phyloP scores from a whole-genome alignment of 805 yeast genomes.

The Kregervanrija delftensis region DNA sequence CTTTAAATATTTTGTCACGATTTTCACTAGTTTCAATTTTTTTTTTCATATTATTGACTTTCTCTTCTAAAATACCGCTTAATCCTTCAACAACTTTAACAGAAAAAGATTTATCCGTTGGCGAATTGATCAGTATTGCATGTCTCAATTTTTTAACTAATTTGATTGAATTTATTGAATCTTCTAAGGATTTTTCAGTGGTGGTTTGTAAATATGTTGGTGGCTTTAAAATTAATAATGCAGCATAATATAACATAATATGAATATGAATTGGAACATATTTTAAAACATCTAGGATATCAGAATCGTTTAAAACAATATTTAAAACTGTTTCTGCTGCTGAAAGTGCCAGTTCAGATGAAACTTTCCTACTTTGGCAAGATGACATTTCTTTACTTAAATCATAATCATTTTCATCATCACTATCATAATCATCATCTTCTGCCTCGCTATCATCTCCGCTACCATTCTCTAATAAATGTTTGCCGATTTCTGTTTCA shows the following conservation, averaged over 20 bases:
- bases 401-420: slow-evolving; percentile 8
- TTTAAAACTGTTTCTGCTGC: slow-evolving; percentile 61
- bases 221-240: slow-evolving; percentile 46
- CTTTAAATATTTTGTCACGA: slow-evolving; percentile 7
- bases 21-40: slow-evolving; percentile 9
- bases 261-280: slow-evolving; percentile 71
- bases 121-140: slow-evolving; percentile 37
- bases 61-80: slow-evolving; percentile 22
- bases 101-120: slow-evolving; percentile 49
- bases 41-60: slow-evolving; percentile 18
- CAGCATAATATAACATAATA: slow-evolving; percentile 64
- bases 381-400: slow-evolving; percentile 19
- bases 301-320: slow-evolving; percentile 51
- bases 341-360: slow-evolving; percentile 44
- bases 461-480: slow-evolving; percentile 22
- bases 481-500: slow-evolving; percentile 9
- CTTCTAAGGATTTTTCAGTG: slow-evolving; percentile 17
- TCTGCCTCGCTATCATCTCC: slow-evolving; percentile 26
- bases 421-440: slow-evolving; percentile 14
- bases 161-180: slow-evolving; percentile 32
- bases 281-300: slow-evolving; percentile 46
- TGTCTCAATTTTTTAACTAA: slow-evolving; percentile 38
- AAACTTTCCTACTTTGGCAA: slow-evolving; percentile 20
- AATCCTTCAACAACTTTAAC: slow-evolving; percentile 30
- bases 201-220: slow-evolving; percentile 27